phyloP scores from a whole-genome alignment of 805 yeast species.

The Myxozyma nipponensis region DNA sequence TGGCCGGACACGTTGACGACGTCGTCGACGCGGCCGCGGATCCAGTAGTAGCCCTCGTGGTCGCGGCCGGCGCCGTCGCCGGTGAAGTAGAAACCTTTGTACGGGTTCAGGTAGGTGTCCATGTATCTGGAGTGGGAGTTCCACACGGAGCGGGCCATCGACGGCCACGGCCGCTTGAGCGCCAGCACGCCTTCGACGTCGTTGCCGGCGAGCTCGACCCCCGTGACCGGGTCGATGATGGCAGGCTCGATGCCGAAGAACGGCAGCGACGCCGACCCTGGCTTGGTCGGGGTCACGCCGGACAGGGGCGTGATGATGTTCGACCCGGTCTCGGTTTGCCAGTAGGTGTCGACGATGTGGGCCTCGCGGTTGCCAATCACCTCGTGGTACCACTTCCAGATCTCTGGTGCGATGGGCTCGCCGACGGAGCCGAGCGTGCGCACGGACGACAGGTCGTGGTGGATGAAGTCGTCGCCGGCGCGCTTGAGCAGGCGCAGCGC shows the following conservation, averaged over 20 bases:
- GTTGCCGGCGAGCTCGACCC: slow-evolving; percentile 75
- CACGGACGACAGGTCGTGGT: slow-evolving; percentile 77
- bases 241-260: slow-evolving; percentile 91
- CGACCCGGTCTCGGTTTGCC: slow-evolving; percentile 99
- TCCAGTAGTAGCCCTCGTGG: slow-evolving; percentile 95
- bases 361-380: slow-evolving; percentile 85
- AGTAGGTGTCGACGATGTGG: slow-evolving; percentile 92
- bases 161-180: slow-evolving; percentile 89
- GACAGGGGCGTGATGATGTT: slow-evolving; percentile 93
- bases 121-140: slow-evolving; percentile 79
- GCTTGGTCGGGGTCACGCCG: slow-evolving; percentile 91
- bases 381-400: slow-evolving; percentile 98
- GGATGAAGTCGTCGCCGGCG: slow-evolving; percentile 83
- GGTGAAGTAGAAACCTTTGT: slow-evolving; percentile 90
- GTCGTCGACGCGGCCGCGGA: slow-evolving; percentile 96
- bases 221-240: slow-evolving; percentile 90
- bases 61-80: slow-evolving; percentile 99
- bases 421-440: slow-evolving; percentile 96
- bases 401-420: slow-evolving; percentile 96
- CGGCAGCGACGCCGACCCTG: slow-evolving; percentile 95
- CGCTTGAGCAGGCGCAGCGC: slow-evolving; percentile 86
- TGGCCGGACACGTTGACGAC: slow-evolving; percentile 98
- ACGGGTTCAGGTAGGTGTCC: slow-evolving; percentile 90
- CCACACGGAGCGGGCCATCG: slow-evolving; percentile 96
- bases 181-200: slow-evolving; percentile 97